phyloP scores from a whole-genome alignment of 768 basidiomycete species.

The Phlegmacium glaucopus region DNA sequence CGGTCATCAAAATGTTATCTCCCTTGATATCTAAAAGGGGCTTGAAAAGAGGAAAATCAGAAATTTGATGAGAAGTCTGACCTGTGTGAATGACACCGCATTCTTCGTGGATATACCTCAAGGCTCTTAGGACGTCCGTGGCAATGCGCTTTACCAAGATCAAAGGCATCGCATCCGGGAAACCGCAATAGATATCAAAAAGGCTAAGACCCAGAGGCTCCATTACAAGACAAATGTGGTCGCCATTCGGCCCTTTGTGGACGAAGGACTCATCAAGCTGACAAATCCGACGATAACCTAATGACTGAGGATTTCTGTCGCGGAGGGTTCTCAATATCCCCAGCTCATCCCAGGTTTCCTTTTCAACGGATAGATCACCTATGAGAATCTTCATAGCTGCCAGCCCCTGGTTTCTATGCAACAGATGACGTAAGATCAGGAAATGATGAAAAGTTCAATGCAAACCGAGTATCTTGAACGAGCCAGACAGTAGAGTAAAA shows the following conservation, averaged over 20 bases:
- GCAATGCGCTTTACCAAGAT: conserved; percentile 50
- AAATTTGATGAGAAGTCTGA: conserved; percentile 44
- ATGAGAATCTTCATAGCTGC: conserved; percentile 53
- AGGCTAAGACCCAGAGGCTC: conserved; percentile 81
- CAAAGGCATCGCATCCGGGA: conserved; percentile 39
- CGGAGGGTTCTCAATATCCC: conserved; percentile 42
- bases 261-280: conserved; percentile 77
- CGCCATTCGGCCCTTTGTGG: conserved; percentile 73
- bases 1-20: conserved; percentile 14
- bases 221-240: conserved; percentile 80
- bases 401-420: conserved; percentile 31
- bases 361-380: conserved; percentile 30
- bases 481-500: conserved; percentile 47
- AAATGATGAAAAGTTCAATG: background rate
- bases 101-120: conserved; percentile 50
- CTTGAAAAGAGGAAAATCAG: conserved; percentile 47
- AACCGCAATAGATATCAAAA: conserved; percentile 48
- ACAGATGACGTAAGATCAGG: background rate
- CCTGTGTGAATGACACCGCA: conserved; percentile 69
- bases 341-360: conserved; percentile 36
- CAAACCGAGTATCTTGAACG: conserved; percentile 26
- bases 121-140: conserved; percentile 49
- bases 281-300: conserved; percentile 67
- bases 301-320: conserved; percentile 40
- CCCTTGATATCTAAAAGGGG: conserved; percentile 22